Evolutionary conservation across 148 eudicot genomes (phyloP), one percentile per base, ranked within the genome.

Genomic region (Spergularia bocconei): DNA sequence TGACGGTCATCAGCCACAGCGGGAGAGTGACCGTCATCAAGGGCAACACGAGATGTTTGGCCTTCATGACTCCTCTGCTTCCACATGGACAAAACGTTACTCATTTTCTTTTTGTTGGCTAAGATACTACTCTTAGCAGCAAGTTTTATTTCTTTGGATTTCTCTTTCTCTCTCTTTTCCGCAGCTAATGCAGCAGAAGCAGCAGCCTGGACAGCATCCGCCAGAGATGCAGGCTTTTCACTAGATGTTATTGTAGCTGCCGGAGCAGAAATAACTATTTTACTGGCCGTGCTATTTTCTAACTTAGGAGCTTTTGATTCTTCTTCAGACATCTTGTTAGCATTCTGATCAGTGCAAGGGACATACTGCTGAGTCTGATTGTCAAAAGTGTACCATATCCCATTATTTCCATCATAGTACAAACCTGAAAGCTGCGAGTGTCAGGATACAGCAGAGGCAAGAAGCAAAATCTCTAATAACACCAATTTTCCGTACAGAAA

Each of bases 191-290:
- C 98, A 74, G 98, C 98, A 41, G 88, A 84, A 39, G 98, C 98
- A 59, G 98, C 98, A 77, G 98, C 98, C 86, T 92, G 97, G 74
- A 95, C 93, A 70, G 97, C 98, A 77, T 90, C 98, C 4, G 98
- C 86, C 54, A 92, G 82, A 3, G 98, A 92, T 5, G 91, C 83
- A 56, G 93, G 85, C 74, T 90, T 95, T 72, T 92, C 96, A 60
- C 63, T 86, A 33, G 91, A 85, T 52, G 90, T 82, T 75, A 85
- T 80, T 4, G 97, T 92, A 59, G 96, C 96, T 59, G 98, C 98
- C 78, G 98, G 98, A 64, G 97, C 98, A 82, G 98, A 95, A 44
- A 95, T 95, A 39, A 95, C 88, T 11, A 86, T 91, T 80, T 92
- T 95, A 75, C 83, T 86, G 74, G 68, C 58, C 53, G 80, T 82